These are phyloP conservation scores for Phylloporus sp. DNA, from an alignment of 768 basidiomycete species.

Conservation along the genomic window DNA sequence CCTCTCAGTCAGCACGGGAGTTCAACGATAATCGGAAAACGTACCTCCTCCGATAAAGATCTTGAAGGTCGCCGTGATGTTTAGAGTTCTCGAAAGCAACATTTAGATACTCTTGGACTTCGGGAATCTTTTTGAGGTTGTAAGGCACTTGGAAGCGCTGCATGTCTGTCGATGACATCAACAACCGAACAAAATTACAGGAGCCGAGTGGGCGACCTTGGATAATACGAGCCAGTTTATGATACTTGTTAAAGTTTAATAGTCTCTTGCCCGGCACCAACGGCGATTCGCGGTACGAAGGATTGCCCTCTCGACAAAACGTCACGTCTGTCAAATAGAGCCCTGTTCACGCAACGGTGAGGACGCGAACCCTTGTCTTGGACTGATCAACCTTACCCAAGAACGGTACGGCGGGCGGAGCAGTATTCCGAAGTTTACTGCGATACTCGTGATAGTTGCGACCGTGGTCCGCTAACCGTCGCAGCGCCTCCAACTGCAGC, in stretches of 20 bases:
- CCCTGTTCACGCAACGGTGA: slow-evolving; percentile 40
- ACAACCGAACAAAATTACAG: background rate
- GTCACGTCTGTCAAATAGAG: slow-evolving; percentile 89
- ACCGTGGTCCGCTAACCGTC: slow-evolving; percentile 86
- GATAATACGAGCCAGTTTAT: slow-evolving; percentile 81
- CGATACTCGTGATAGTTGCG: slow-evolving; percentile 92
- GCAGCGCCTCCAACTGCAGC: slow-evolving; percentile 67
- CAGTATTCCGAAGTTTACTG: slow-evolving; percentile 76
- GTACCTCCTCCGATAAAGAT: slow-evolving; percentile 80
- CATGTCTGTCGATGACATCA: slow-evolving; percentile 53
- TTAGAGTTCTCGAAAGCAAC: slow-evolving; percentile 70
- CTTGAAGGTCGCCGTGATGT: slow-evolving; percentile 77
- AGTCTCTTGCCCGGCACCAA: slow-evolving; percentile 69
- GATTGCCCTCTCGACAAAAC: slow-evolving; percentile 94
- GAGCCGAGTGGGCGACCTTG: slow-evolving; percentile 47
- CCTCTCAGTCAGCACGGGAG: background rate
- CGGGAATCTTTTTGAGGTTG: slow-evolving; percentile 82
- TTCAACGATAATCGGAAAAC: slow-evolving; percentile 15
- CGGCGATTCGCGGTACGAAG: slow-evolving; percentile 76
- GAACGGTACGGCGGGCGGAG: slow-evolving; percentile 92
- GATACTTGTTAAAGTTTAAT: slow-evolving; percentile 96
- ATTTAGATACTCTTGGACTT: slow-evolving; percentile 77
- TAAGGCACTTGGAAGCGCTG: slow-evolving; percentile 88
- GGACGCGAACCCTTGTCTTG: background rate
- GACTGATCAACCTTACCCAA: slow-evolving; percentile 50